Conservation (phyloP, 75 land plant genomes). For the Chamaecyparis obtusa region DNA sequence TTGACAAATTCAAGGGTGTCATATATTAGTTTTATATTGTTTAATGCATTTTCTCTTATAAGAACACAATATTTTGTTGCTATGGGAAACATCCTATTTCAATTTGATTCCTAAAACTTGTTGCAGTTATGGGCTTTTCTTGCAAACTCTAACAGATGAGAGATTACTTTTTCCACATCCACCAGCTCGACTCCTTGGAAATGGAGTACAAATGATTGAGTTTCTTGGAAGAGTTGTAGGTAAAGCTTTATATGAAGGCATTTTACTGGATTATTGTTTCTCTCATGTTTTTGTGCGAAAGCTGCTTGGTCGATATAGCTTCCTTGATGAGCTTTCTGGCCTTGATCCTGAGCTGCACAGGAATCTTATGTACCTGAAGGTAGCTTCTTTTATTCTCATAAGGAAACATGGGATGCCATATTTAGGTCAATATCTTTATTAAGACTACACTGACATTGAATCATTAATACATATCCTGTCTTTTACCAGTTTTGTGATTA, state of each 20-base stretch:
- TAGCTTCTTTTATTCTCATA: slow-evolving; percentile 15
- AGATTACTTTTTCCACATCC: slow-evolving; percentile 74
- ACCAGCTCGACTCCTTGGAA: slow-evolving; percentile 59
- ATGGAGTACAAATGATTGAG: slow-evolving; percentile 80
- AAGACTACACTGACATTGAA: neutral
- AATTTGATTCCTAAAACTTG: neutral
- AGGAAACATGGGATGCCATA: neutral
- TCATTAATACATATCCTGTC: neutral
- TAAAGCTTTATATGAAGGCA: slow-evolving; percentile 94
- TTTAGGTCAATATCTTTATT: neutral
- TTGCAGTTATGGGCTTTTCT: slow-evolving; percentile 77
- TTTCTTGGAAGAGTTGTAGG: slow-evolving; percentile 92
- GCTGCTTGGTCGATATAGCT: slow-evolving; percentile 86
- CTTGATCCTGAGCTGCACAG: slow-evolving; percentile 90
- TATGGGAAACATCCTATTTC: neutral
- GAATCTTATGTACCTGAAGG: slow-evolving; percentile 92
- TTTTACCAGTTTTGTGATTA: neutral
- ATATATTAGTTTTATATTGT: neutral
- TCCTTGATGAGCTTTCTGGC: slow-evolving; percentile 85
- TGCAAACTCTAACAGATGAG: slow-evolving; percentile 83
- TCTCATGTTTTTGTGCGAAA: slow-evolving; percentile 92
- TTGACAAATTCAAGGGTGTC: neutral
- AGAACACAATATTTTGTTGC: neutral
- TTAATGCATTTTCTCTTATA: neutral
- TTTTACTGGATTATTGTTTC: slow-evolving; percentile 83